Base-by-base conservation (phyloP, 2,329 filamentous ascomycete species). In the Aspergillus melleus region DNA sequence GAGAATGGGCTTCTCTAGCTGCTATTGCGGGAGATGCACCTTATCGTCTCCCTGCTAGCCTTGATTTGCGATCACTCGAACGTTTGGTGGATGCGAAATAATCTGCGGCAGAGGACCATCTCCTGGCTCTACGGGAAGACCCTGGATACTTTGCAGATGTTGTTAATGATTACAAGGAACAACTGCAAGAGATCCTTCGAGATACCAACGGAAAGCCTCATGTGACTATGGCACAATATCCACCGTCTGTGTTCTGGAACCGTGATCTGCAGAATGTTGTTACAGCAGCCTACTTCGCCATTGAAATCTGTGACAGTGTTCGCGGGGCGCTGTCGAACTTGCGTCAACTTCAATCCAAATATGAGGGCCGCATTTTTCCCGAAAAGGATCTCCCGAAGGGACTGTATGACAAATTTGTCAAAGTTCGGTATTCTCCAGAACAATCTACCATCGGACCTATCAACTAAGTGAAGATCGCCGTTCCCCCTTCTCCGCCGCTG, bases 81-180 rank as follows among this genome's bases (percentile, higher is more conserved):
- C 16, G 30, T 24, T 20, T 60, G 6, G 22, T 60, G 0, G 68
- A 66, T 2, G 81, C 81, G 0, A 79, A 75, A 60, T 65, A 65
- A 0, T 66, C 74, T 0, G 75, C 76, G 3, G 78, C 79, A 0
- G 79, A 84, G 57, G 84, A 88, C 68, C 83, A 87, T 63, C 49
- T 86, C 0, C 84, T 79, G 79, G 66, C 77, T 0, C 71, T 88
- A 2, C 78, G 85, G 8, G 85, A 88, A 64, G 86, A 88, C 66
- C 85, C 85, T 0, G 72, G 72, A 0, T 87, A 86, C 70, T 88
- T 87, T 62, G 70, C 76, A 4, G 74, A 82, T 1, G 57, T 70
- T 0, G 49, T 85, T 1, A 61, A 67, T 9, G 80, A 56, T 6
- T 30, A 32, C 12, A 75, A 72, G 22, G 81, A 85, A 12, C 84